Evolutionary conservation across 2,329 filamentous ascomycete genomes (phyloP).

Genomic region (Anthostomella pinea): DNA sequence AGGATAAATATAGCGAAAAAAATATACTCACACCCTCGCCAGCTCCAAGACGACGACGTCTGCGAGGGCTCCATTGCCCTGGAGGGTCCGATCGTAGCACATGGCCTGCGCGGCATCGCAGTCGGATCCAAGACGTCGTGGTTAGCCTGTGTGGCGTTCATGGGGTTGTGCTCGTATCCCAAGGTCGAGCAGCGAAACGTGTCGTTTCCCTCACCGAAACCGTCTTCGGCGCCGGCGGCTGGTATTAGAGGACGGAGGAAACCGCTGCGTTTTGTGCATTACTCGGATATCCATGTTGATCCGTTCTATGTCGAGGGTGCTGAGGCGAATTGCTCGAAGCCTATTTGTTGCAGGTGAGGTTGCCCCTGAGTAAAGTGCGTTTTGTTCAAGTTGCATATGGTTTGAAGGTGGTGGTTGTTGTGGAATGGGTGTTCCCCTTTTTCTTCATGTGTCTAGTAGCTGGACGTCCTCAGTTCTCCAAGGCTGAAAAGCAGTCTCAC

Average conservation of each 20-base stretch:
- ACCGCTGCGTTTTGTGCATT: conserved; percentile 55
- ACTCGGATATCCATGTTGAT: conserved; percentile 60
- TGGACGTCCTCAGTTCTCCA: background rate
- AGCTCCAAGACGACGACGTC: conserved; percentile 53
- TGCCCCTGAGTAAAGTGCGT: background rate
- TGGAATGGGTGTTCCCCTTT: no score
- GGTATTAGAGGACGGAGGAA: conserved; percentile 41
- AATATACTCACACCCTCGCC: conserved; percentile 7
- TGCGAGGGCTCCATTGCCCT: conserved; percentile 50
- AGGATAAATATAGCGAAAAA: no score
- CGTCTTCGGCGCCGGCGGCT: no score
- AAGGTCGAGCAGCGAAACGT: conserved; percentile 41
- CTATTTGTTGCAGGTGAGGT: conserved; percentile 54
- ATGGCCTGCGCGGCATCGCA: conserved; percentile 44
- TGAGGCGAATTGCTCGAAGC: conserved; percentile 54
- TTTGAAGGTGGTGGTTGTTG: background rate
- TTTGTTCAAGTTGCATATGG: background rate
- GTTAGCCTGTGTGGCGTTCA: conserved; percentile 49
- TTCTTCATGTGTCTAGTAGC: background rate
- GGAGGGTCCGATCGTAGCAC: conserved; percentile 53
- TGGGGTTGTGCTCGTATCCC: conserved; percentile 53
- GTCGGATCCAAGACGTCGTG: conserved; percentile 49
- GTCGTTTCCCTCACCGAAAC: conserved; percentile 42
- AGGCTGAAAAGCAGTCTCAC: no score
- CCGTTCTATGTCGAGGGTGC: conserved; percentile 51